Evolutionary conservation across 768 basidiomycete genomes (phyloP).

Genomic region (Boletus pseudopeckii): DNA sequence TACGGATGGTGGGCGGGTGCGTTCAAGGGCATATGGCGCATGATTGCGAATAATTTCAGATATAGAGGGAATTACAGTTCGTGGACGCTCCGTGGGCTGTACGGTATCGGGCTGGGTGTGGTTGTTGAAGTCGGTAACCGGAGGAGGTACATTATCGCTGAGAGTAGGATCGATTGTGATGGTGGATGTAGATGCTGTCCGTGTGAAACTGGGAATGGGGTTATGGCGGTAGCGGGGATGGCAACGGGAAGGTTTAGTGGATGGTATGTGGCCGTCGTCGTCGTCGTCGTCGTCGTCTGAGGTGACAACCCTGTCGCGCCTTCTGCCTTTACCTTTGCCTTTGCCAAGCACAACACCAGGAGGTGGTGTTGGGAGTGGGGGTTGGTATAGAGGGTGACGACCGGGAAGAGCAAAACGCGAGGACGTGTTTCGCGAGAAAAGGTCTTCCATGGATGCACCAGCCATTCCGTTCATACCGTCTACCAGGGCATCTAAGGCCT

Average conservation of each 20-base stretch:
- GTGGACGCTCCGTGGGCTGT: slow-evolving; percentile 32
- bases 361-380: slow-evolving; percentile 80
- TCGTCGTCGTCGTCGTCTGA: slow-evolving; percentile 63
- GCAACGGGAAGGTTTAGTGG: slow-evolving; percentile 16
- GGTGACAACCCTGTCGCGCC: slow-evolving; percentile 26
- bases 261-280: slow-evolving; percentile 21
- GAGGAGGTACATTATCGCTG: slow-evolving; percentile 16
- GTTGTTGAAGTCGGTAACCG: slow-evolving; percentile 7
- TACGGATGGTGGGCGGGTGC: slow-evolving; percentile 43
- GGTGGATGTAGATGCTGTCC: slow-evolving; percentile 28
- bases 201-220: slow-evolving; percentile 20
- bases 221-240: slow-evolving; percentile 21
- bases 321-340: slow-evolving; percentile 42
- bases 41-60: slow-evolving; percentile 84
- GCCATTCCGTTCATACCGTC: slow-evolving; percentile 93
- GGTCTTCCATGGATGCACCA: slow-evolving; percentile 54
- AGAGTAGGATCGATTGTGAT: slow-evolving; percentile 26
- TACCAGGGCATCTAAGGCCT: slow-evolving; percentile 84
- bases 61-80: slow-evolving; percentile 71
- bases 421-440: slow-evolving; percentile 43
- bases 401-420: slow-evolving; percentile 54
- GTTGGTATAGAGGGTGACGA: slow-evolving; percentile 76
- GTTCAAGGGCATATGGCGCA: slow-evolving; percentile 54
- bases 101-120: slow-evolving; percentile 9
- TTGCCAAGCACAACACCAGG: slow-evolving; percentile 71